Percentiles rank a stretch among this genome's conserved stretches.
Evolutionary conservation across 2,329 filamentous ascomycete genomes (phyloP).

Genomic region (Grosmannia penicillata): DNA sequence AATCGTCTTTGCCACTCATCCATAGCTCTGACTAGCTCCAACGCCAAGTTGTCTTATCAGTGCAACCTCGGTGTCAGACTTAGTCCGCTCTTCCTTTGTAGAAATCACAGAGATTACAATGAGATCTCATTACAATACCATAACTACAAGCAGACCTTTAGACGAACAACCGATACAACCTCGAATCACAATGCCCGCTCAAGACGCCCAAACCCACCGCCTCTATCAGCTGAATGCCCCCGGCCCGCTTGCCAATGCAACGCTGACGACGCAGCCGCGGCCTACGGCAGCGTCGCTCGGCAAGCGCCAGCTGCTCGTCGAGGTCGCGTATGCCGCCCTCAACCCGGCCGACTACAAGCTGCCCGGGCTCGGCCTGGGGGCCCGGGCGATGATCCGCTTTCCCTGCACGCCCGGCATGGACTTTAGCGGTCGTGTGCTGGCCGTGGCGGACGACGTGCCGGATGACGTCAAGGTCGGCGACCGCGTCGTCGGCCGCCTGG

Average conservation of each 20-base stretch:
- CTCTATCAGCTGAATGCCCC: not conserved
- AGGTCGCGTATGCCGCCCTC: constrained; percentile 24
- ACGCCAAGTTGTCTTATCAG: too few species aligned
- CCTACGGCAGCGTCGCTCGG: not conserved
- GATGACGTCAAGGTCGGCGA: constrained; percentile 18
- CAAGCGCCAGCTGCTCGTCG: constrained; percentile 16
- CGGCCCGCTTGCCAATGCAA: not conserved
- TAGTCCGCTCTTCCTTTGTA: too few species aligned
- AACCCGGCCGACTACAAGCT: constrained; percentile 36
- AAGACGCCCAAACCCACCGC: not conserved
- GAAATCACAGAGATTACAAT: too few species aligned
- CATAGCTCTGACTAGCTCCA: too few species aligned
- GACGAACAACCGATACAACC: too few species aligned
- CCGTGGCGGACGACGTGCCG: constrained; percentile 15
- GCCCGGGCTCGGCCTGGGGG: constrained; percentile 21
- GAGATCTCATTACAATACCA: too few species aligned
- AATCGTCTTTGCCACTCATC: too few species aligned
- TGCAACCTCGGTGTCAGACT: too few species aligned
- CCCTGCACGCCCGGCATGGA: constrained; percentile 34
- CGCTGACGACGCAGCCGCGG: not conserved
- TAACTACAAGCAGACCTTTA: too few species aligned
- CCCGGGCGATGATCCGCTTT: constrained; percentile 18
- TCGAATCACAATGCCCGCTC: too few species aligned
- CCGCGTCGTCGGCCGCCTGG: constrained; percentile 6
- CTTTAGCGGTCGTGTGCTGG: constrained; percentile 31